Conservation (phyloP, 257 asterid species). For the Misopates orontium region DNA sequence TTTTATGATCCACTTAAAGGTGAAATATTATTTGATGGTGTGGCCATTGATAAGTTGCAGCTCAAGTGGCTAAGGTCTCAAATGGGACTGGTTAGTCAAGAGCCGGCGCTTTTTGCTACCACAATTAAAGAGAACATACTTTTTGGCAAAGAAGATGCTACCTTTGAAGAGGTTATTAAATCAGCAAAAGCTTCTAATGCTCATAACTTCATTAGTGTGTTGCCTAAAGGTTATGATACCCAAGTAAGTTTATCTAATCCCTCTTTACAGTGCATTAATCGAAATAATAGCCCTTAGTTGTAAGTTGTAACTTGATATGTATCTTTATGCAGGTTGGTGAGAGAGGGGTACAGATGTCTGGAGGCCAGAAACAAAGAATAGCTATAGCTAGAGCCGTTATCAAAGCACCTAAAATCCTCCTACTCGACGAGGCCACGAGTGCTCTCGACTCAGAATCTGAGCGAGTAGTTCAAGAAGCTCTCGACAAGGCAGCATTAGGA, state of each 20-base stretch:
- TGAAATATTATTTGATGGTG: conserved; percentile 71
- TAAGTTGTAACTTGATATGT: not conserved
- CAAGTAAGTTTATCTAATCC: conserved; percentile 45
- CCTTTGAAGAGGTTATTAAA: conserved; percentile 68
- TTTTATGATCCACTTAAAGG: conserved; percentile 83
- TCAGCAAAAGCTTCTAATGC: conserved; percentile 96
- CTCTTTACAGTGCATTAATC: not conserved
- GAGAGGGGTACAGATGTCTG: conserved; percentile 90
- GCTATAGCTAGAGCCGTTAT: conserved; percentile 92
- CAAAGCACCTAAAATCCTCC: conserved; percentile 77
- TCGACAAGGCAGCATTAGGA: conserved; percentile 79
- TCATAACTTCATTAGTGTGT: conserved; percentile 73
- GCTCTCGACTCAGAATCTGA: conserved; percentile 92
- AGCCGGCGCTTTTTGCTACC: conserved; percentile 90
- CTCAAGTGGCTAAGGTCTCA: conserved; percentile 93
- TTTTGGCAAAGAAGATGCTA: conserved; percentile 86
- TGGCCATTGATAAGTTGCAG: conserved; percentile 68
- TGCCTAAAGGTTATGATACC: conserved; percentile 90
- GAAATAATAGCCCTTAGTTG: not conserved
- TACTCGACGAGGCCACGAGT: conserved; percentile 93
- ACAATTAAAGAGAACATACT: conserved; percentile 82
- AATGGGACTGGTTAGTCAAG: conserved; percentile 97
- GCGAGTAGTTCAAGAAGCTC: conserved; percentile 75
- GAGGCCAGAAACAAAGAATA: conserved; percentile 96
- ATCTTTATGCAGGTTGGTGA: conserved; percentile 74